Evolutionary conservation across 2,329 filamentous ascomycete genomes (phyloP), one percentile per base, ranked within the genome.

Genomic region (Aureobasidium uvarum): DNA sequence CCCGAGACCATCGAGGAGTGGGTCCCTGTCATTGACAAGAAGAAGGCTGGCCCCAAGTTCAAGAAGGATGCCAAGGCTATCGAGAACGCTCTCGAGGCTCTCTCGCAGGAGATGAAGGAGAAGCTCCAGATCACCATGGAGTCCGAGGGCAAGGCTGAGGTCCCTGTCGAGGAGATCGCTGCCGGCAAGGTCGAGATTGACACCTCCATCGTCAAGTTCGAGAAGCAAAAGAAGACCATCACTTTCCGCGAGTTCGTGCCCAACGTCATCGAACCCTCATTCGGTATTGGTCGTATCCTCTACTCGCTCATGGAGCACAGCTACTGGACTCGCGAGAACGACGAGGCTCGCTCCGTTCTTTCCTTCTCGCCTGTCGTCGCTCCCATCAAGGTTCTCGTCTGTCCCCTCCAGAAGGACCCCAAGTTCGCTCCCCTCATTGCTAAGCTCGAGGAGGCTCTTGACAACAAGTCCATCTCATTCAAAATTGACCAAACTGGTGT

Each of bases 341-440:
- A 94, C 70, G 92, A 95, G 77, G 89, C 92, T 63, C 90, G 93
- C 76, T 89, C 90, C 78, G 92, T 91, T 56, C 82, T 92, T 67
- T 91, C 88, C 8, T 91, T 92, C 81, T 86, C 89, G 74, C 85
- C 88, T 5, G 83, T 86, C 0, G 85, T 97, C 62, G 92, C 95
- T n/a, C 95, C 95, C 2, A 96, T 91, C 69, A 97, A 97, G 83
- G 92, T 97, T 60, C 85, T 98, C 65, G 87, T 99, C 66, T 91
- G 96, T 28, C 94, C 94, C 41, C 84, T 98, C 50, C 96, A 92
- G 64, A 86, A 85, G 72, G 90, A 96, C 75, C 78, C 86, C 58
- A 86, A 89, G 70, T 96, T 98, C 83, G 86, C 85, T 71, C 90
- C 92, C n/a, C 83, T 90, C 54, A 82, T 93, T 64, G 84, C 86